Evolutionary conservation across 2,329 filamentous ascomycete genomes (phyloP).

Genomic region (Colletotrichum chrysophilum): DNA sequence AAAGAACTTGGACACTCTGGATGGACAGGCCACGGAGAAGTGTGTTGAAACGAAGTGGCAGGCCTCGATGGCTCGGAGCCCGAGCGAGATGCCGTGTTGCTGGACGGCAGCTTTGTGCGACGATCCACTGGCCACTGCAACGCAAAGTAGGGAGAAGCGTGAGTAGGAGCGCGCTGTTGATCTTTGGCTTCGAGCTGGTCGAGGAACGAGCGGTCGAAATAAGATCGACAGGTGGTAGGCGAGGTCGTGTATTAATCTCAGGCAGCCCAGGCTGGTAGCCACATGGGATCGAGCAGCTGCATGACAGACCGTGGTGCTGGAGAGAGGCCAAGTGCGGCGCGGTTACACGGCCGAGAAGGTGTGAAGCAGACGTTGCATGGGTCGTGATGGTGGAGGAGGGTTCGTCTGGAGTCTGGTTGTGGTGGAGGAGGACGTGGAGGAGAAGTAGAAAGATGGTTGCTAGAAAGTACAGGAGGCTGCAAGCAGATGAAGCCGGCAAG

Average conservation of each 20-base stretch:
- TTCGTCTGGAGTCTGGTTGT: background rate
- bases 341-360: constrained; percentile 10
- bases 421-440: background rate
- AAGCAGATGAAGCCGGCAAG: background rate
- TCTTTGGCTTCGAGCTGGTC: background rate
- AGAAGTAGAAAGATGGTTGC: background rate
- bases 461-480: background rate
- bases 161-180: background rate
- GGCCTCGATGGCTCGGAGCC: background rate
- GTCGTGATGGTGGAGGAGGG: background rate
- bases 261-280: constrained; percentile 12
- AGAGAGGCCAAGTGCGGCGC: background rate
- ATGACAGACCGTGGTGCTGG: background rate
- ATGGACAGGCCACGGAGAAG: background rate
- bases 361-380: constrained; percentile 5
- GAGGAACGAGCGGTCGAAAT: background rate
- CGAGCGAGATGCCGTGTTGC: background rate
- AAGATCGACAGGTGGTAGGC: background rate
- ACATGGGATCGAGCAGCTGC: background rate
- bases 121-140: constrained; percentile 5
- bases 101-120: background rate
- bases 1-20: background rate
- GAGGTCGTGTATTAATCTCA: constrained; percentile 14
- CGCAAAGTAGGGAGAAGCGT: background rate
- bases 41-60: background rate